A percentile compares a stretch with the other conserved stretches of the same genome.
These are phyloP conservation scores for Schizonepeta tenuifolia DNA, from an alignment of 257 asterid genomes.

Conservation along the genomic window DNA sequence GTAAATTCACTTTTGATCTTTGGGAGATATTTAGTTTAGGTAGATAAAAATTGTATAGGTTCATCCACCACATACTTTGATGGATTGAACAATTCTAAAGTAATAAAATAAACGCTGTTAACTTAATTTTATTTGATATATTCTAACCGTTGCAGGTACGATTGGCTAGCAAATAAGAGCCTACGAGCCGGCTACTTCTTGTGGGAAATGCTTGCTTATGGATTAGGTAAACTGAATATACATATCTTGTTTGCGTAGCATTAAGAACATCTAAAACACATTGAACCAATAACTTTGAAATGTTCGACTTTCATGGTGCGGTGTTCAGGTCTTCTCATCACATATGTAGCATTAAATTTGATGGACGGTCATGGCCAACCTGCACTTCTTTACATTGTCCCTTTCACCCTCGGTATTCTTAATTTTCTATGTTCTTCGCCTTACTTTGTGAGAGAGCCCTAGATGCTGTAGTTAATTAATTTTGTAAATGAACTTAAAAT, in stretches of 20 bases:
- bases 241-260: background rate
- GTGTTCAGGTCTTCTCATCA: slow-evolving; percentile 72
- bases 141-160: slow-evolving; percentile 57
- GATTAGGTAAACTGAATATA: slow-evolving; percentile 59
- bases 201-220: slow-evolving; percentile 97
- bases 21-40: no score
- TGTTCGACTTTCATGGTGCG: background rate
- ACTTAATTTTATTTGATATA: no score
- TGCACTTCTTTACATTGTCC: slow-evolving; percentile 89
- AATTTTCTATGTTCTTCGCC: background rate
- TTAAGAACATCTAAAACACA: background rate
- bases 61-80: background rate
- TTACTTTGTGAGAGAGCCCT: background rate
- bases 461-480: background rate
- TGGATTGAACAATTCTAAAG: no score
- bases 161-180: slow-evolving; percentile 82
- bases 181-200: slow-evolving; percentile 80
- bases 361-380: slow-evolving; percentile 99
- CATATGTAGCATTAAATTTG: slow-evolving; percentile 78
- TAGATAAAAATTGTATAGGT: background rate
- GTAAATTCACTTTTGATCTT: background rate
- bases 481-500: background rate
- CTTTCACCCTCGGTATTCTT: slow-evolving; percentile 74
- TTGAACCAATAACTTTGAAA: background rate
- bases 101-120: no score